phyloP scores from a whole-genome alignment of 768 basidiomycete species.

The Coprinopsis sp. region DNA sequence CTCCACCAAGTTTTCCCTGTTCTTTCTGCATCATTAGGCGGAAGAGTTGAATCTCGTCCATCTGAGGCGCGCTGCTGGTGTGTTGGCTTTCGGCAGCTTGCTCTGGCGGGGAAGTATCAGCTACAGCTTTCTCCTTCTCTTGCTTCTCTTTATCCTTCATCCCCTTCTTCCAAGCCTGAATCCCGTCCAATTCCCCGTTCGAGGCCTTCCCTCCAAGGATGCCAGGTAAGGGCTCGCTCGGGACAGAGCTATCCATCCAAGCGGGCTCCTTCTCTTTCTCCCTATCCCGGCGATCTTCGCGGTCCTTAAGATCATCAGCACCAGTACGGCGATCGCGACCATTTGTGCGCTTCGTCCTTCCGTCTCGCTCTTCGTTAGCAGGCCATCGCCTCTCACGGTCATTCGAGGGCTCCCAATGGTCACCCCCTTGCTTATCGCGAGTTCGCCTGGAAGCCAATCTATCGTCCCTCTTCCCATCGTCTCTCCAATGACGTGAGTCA shows the following conservation, averaged over 20 bases:
- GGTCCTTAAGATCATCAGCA: constrained; percentile 41
- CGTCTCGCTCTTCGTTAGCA: constrained; percentile 63
- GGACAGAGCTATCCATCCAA: constrained; percentile 89
- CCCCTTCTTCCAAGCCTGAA: constrained; percentile 85
- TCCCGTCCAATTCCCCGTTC: constrained; percentile 73
- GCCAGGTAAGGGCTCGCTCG: constrained; percentile 49
- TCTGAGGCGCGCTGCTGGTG: constrained; percentile 18
- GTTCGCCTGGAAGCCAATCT: constrained; percentile 60
- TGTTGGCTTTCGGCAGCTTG: constrained; percentile 7
- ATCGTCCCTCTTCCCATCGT: constrained; percentile 80
- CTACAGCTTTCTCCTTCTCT: constrained; percentile 30
- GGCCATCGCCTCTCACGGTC: constrained; percentile 51
- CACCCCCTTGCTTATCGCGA: constrained; percentile 38
- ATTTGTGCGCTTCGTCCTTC: constrained; percentile 51
- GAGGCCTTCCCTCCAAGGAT: constrained; percentile 58
- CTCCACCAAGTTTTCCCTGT: constrained; percentile 43
- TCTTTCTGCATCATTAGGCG: constrained; percentile 80
- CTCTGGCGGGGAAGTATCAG: constrained; percentile 5
- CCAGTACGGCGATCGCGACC: constrained; percentile 54
- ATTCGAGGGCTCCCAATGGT: constrained; percentile 41
- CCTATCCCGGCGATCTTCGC: constrained; percentile 47
- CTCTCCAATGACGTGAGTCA: constrained; percentile 73
- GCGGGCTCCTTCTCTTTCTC: constrained; percentile 84
- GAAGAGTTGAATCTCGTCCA: constrained; percentile 85
- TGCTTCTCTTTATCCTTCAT: constrained; percentile 72